phyloP scores from a whole-genome alignment of 1,284 basidiomycete genomes.

The Rhodotorula sp. region DNA sequence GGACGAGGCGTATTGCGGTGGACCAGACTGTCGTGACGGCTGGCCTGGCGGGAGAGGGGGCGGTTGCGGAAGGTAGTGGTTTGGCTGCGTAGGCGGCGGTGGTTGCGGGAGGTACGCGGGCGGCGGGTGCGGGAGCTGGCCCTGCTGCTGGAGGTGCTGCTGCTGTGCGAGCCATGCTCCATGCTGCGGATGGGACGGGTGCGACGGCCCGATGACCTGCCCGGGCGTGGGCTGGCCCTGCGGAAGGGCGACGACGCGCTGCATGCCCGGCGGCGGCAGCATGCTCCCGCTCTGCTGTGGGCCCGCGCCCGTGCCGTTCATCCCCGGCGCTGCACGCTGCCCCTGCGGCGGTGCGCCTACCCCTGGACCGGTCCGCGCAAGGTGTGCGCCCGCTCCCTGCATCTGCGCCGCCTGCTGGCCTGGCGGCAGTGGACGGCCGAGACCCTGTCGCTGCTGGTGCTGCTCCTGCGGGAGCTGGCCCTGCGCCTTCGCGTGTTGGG shows the following conservation, averaged over 20 bases:
- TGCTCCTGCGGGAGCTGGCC: background rate
- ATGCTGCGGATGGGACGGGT: slow-evolving; percentile 35
- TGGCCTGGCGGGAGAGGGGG: background rate
- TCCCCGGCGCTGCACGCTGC: background rate
- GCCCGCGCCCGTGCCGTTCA: background rate
- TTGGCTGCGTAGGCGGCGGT: slow-evolving; percentile 1
- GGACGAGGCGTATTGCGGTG: background rate
- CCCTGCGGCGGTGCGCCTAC: background rate
- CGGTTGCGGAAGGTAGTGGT: background rate
- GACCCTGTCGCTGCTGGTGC: background rate
- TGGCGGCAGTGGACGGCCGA: no score
- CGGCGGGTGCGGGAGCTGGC: background rate
- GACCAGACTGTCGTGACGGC: background rate
- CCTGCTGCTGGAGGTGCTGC: slow-evolving; percentile 7
- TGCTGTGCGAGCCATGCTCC: slow-evolving; percentile 23
- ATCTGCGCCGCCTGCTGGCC: no score
- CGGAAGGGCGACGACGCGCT: background rate
- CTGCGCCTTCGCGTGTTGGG: background rate
- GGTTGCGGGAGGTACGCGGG: slow-evolving; percentile 5
- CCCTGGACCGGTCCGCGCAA: background rate
- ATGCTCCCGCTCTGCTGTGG: background rate
- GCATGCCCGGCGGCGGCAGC: slow-evolving; percentile 5
- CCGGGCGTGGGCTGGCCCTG: background rate
- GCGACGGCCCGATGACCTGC: slow-evolving; percentile 25
- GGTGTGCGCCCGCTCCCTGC: no score